phyloP scores from a whole-genome alignment of 1,284 basidiomycete species.

The Thelephora terrestris region DNA sequence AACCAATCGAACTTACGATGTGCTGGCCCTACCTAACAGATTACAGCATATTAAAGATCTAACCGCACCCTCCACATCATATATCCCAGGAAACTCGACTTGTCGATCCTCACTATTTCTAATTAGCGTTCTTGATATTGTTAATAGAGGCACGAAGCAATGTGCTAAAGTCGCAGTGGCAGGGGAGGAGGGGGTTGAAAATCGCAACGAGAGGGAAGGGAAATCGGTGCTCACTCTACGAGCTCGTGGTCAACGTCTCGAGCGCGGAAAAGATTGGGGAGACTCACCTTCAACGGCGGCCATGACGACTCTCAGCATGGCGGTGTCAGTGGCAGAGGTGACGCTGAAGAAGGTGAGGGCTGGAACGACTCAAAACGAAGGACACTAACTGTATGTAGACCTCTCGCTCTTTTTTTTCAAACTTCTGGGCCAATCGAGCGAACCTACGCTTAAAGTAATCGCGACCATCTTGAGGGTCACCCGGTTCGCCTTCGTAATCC shows the following conservation, averaged over 20 bases:
- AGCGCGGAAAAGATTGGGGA: constrained; percentile 6
- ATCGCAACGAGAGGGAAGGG: constrained; percentile 21
- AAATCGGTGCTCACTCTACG: constrained; percentile 62
- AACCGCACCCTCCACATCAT: too few relatives aligned
- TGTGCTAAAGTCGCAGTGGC: constrained; percentile 27
- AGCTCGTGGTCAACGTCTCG: constrained; percentile 10
- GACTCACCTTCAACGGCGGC: constrained; percentile 79
- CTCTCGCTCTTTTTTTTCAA: constrained; percentile 76
- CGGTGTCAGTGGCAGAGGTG: constrained; percentile 91
- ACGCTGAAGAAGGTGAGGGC: constrained; percentile 37
- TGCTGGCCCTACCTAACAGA: too few relatives aligned
- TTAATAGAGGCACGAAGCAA: too few relatives aligned
- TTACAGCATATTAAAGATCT: too few relatives aligned
- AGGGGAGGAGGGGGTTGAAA: constrained; percentile 15
- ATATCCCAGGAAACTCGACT: too few relatives aligned
- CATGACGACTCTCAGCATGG: constrained; percentile 88
- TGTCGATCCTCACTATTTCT: too few relatives aligned
- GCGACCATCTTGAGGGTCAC: constrained; percentile 65
- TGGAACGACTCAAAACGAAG: constrained; percentile 1
- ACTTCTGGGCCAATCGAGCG: constrained; percentile 70
- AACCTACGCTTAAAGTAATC: constrained; percentile 90
- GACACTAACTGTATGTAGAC: constrained; percentile 73
- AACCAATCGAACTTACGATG: too few relatives aligned
- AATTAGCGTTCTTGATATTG: too few relatives aligned
- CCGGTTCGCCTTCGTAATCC: constrained; percentile 69